A percentile compares a stretch with the other conserved stretches of the same genome.
Conservation (phyloP, 1,284 basidiomycete genomes). For the Ceratorhiza oryzae-sativae region DNA sequence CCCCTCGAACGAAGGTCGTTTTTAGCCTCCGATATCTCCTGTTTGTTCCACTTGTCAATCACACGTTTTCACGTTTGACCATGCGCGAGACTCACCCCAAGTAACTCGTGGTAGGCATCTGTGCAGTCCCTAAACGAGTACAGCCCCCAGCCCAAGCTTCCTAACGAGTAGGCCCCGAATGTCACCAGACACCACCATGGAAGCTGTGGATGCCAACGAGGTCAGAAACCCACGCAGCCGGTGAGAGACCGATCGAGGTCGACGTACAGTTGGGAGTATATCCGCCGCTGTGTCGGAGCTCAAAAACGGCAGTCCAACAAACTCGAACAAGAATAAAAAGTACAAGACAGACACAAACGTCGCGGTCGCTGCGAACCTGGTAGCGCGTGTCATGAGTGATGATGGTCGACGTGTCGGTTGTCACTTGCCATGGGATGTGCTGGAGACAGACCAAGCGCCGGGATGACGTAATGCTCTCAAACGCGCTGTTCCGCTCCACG, state of each 20-base stretch:
- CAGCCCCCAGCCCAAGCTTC: conserved; percentile 74
- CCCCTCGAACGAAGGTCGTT: conserved; percentile 70
- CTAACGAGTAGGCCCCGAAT: conserved; percentile 76
- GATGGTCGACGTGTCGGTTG: background rate
- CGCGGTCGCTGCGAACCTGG: conserved; percentile 58
- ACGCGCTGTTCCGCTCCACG: background rate
- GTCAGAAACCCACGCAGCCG: too few relatives aligned
- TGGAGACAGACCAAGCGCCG: background rate
- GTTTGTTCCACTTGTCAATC: conserved; percentile 8
- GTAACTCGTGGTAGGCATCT: conserved; percentile 74
- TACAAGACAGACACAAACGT: conserved; percentile 59
- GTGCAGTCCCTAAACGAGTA: conserved; percentile 76
- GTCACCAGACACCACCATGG: conserved; percentile 80
- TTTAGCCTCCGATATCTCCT: conserved; percentile 75
- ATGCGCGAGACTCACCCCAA: conserved; percentile 57
- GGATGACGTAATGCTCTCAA: too few relatives aligned
- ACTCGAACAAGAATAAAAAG: conserved; percentile 61
- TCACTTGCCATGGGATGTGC: background rate
- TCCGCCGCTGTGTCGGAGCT: conserved; percentile 55
- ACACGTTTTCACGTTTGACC: background rate
- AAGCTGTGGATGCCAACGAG: conserved; percentile 55
- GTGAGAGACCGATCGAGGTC: background rate
- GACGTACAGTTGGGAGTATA: conserved; percentile 68
- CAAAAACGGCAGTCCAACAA: conserved; percentile 66
- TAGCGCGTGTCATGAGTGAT: conserved; percentile 63